phyloP scores from a whole-genome alignment of 352 stramenopile genomes.

The Pythium graminicola region DNA sequence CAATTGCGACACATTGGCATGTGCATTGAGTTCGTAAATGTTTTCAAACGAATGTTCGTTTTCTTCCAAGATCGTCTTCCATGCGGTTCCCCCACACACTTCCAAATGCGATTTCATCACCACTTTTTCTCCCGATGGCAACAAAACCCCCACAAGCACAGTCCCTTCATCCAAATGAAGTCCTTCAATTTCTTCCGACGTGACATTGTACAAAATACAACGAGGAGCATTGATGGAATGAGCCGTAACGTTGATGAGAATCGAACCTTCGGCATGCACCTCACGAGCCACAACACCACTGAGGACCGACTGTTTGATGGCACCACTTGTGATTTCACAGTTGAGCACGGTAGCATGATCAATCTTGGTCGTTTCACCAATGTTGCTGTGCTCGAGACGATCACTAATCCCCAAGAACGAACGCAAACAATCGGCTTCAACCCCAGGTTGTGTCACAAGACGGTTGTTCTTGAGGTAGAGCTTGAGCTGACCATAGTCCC shows the following conservation, averaged over 20 bases:
- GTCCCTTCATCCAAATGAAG: constrained; percentile 90
- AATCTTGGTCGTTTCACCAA: constrained; percentile 50
- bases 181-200: constrained; percentile 84
- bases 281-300: constrained; percentile 86
- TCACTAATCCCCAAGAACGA: constrained; percentile 77
- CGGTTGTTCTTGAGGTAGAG: constrained; percentile 97
- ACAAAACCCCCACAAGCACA: constrained; percentile 92
- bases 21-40: constrained; percentile 92
- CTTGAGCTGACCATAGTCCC: constrained; percentile 98
- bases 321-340: constrained; percentile 59
- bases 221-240: constrained; percentile 93
- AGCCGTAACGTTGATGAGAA: constrained; percentile 97
- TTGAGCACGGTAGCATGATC: constrained; percentile 73
- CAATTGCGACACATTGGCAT: constrained; percentile 79
- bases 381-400: constrained; percentile 65
- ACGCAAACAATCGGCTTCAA: constrained; percentile 75
- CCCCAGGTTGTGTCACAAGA: constrained; percentile 84
- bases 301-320: constrained; percentile 80
- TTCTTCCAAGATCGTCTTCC: constrained; percentile 89
- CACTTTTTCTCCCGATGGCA: constrained; percentile 89
- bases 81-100: constrained; percentile 91
- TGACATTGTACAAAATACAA: constrained; percentile 97
- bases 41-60: constrained; percentile 95
- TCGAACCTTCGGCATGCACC: constrained; percentile 91
- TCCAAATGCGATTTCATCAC: constrained; percentile 89